Percentiles rank a stretch among this genome's conserved stretches.
These are phyloP conservation scores for Spergularia bocconei DNA, from an alignment of 148 eudicot genomes.

Conservation along the genomic window DNA sequence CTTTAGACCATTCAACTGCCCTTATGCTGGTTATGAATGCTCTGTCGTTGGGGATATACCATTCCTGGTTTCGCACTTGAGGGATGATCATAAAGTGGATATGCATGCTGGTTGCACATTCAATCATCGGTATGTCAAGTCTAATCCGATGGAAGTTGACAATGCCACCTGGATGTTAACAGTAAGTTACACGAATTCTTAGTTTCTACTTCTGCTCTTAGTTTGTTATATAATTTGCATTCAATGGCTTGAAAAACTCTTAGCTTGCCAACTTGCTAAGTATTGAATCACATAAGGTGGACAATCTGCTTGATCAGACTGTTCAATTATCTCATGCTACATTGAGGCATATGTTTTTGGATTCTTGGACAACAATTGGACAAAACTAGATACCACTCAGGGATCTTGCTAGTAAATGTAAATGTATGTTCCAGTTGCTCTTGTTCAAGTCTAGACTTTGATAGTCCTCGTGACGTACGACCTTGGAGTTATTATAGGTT, in stretches of 20 bases:
- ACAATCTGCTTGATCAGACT: no score
- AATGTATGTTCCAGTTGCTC: background rate
- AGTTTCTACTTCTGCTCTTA: background rate
- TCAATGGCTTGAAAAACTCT: background rate
- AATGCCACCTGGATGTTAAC: conserved; percentile 45
- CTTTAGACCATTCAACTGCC: conserved; percentile 37
- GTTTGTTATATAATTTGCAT: background rate
- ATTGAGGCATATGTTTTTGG: background rate
- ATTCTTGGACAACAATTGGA: background rate
- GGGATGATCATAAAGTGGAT: conserved; percentile 41
- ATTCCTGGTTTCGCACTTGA: conserved; percentile 34
- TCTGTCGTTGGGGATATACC: conserved; percentile 40
- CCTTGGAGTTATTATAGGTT: no score
- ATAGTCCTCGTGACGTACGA: no score
- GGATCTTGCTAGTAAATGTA: background rate
- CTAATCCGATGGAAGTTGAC: conserved; percentile 39
- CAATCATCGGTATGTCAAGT: conserved; percentile 45
- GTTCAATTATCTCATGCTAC: background rate
- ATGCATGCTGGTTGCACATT: conserved; percentile 43
- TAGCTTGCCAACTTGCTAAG: background rate
- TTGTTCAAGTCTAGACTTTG: background rate
- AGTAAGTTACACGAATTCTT: conserved; percentile 20
- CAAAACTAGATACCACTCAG: background rate
- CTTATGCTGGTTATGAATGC: conserved; percentile 43
- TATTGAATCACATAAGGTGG: no score